Conservation (phyloP, 2,329 filamentous ascomycete species). For the Didymella segeticola region DNA sequence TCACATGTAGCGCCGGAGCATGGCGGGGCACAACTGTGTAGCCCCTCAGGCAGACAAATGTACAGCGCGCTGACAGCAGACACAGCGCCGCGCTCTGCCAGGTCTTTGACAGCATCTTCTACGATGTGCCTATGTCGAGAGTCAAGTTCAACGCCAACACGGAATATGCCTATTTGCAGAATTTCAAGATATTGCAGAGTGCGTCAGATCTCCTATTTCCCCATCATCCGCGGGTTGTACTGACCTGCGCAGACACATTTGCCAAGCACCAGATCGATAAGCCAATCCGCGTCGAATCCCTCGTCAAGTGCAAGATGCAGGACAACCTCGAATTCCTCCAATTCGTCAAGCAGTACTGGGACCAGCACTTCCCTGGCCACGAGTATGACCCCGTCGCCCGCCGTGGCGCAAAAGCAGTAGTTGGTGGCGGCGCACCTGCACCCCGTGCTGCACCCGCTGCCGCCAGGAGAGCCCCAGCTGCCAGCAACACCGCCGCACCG, state of each 20-base stretch:
- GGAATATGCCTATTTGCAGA: conserved; percentile 97
- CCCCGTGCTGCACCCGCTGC: conserved; percentile 61
- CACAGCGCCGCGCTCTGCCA: conserved; percentile 91
- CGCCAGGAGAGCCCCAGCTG: conserved; percentile 54
- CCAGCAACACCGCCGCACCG: conserved; percentile 48
- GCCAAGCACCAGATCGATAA: conserved; percentile 87
- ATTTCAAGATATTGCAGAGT: conserved; percentile 98
- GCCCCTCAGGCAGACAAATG: conserved; percentile 5
- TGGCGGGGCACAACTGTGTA: conserved; percentile 3
- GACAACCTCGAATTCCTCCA: conserved; percentile 99
- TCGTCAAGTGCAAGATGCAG: conserved; percentile 99
- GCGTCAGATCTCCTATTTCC: conserved; percentile 52
- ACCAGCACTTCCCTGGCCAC: conserved; percentile 95
- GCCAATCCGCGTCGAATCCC: conserved; percentile 82
- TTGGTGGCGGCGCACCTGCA: conserved; percentile 54
- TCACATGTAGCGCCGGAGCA: conserved; percentile 20
- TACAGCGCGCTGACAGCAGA: conserved; percentile 26
- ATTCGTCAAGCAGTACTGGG: conserved; percentile 97
- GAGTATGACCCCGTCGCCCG: conserved; percentile 92
- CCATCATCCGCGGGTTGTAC: neutral
- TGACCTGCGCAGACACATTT: conserved; percentile 71
- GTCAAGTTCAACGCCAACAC: conserved; percentile 99
- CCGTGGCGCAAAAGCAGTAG: conserved; percentile 71
- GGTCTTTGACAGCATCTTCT: conserved; percentile 97
- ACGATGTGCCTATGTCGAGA: conserved; percentile 90